Percentiles rank a stretch among this genome's conserved stretches.
These are phyloP conservation scores for Coemansia sp. DNA, from an alignment of 192 early-diverging fungal genomes.

Conservation along the genomic window DNA sequence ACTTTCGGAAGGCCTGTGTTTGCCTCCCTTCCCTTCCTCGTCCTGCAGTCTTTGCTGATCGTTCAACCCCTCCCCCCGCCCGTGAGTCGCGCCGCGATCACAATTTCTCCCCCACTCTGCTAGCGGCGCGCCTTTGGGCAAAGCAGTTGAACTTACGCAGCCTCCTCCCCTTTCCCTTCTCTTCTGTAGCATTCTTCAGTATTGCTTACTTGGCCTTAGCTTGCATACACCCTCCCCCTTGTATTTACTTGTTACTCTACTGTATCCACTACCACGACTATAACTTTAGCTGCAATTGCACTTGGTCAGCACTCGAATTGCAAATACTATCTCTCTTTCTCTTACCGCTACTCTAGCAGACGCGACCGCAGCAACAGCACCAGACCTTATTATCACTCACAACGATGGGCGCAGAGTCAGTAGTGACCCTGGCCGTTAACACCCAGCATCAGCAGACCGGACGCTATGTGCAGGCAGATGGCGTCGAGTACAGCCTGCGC, in stretches of 20 bases:
- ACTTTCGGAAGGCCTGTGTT: not conserved
- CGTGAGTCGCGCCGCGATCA: not conserved
- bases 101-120: not conserved
- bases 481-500: conserved; percentile 46
- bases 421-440: conserved; percentile 38
- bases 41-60: conserved; percentile 1
- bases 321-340: not conserved
- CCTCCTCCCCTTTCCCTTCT: not conserved
- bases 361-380: not conserved
- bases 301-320: not conserved
- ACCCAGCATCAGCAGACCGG: conserved; percentile 41
- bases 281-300: not conserved
- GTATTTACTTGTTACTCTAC: not conserved
- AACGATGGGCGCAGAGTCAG: conserved; percentile 24
- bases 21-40: no score
- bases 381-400: not conserved
- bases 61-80: not conserved
- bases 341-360: not conserved
- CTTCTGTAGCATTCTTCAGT: not conserved
- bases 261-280: not conserved
- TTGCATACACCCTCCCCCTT: not conserved
- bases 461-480: conserved; percentile 19
- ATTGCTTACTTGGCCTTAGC: not conserved
- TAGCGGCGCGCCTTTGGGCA: not conserved
- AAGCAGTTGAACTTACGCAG: not conserved